phyloP scores from a whole-genome alignment of 2,329 filamentous ascomycete genomes.

The Mycocentrospora acerina region DNA sequence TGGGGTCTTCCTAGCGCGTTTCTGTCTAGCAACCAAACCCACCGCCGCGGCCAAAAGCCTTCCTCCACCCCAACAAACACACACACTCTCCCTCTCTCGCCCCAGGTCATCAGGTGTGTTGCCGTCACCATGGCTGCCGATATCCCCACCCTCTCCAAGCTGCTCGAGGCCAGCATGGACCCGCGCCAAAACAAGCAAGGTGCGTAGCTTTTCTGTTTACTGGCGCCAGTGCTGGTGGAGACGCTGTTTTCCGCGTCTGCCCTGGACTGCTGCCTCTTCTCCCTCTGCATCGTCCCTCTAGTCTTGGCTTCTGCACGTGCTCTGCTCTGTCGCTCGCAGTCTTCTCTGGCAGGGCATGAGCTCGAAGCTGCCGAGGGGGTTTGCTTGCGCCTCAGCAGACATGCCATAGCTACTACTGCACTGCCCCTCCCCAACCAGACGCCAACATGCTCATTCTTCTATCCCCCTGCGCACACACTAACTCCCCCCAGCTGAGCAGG shows the following conservation, averaged over 20 bases:
- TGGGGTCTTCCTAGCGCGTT: no score
- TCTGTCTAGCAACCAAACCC: no score
- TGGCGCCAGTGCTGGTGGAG: neutral
- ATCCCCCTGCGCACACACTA: slow-evolving; percentile 12
- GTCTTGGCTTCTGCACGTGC: no score
- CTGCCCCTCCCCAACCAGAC: no score
- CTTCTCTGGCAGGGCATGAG: no score
- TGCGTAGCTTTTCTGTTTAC: slow-evolving; percentile 46
- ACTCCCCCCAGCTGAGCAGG: slow-evolving; percentile 68
- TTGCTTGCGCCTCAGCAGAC: neutral
- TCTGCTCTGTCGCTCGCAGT: no score
- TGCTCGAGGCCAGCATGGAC: slow-evolving; percentile 89
- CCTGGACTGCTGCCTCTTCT: slow-evolving; percentile 5
- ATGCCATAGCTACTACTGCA: neutral
- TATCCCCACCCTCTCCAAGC: slow-evolving; percentile 68
- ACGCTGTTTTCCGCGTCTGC: no score
- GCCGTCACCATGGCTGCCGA: slow-evolving; percentile 58
- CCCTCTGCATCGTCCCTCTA: no score
- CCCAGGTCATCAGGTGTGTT: slow-evolving; percentile 4
- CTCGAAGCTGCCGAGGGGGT: neutral
- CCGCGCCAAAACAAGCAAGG: slow-evolving; percentile 87
- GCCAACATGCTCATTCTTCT: neutral
- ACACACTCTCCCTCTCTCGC: slow-evolving; percentile 3
- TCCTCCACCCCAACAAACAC: neutral
- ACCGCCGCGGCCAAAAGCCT: slow-evolving; percentile 3